Base-by-base conservation (phyloP, 2,329 filamentous ascomycete species). In the Microdochium nivale region DNA sequence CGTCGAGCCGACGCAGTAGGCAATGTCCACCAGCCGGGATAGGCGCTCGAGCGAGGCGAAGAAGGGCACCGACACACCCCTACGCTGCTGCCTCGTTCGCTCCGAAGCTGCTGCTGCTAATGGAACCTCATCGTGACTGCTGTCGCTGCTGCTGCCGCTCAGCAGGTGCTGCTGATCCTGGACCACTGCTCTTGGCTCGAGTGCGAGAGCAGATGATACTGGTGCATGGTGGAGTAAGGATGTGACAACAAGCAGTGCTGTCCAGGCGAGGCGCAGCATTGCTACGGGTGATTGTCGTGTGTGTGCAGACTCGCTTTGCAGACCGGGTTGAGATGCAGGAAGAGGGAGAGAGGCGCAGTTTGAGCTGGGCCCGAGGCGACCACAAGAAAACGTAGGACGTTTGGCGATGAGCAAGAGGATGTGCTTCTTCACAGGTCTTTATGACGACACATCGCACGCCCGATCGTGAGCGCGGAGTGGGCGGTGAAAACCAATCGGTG, bases 21-120 rank as follows among this genome's bases (percentile, higher is more conserved):
- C 77, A 54, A 97, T 94, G 66, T 99, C 94, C 56, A 96, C 92
- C 25, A 97, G 79, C 51, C 91, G 85, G n/a, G 92, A 83, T 51
- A 92, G 76, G 62, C 95, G 88, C 68, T 96, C 90, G 14, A 99
- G 82, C 19, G 88, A 84, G 53, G 80, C 73, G 70, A 95, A 97
- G 55, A 96, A 77, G 24, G 74, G 62, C 25, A 70, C 62, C 3
- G 87, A 84, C 52, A 94, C 55, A 65, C 58, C 64, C 40, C 23
- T 44, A 19, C 7, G 40, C 21, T 44, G n/a, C n/a, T n/a, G n/a
- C n/a, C n/a, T n/a, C n/a, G n/a, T 44, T 21, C 16, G 9, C 9
- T 4, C 40, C 21, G 40, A 19, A 7, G 21, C 40, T 21, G 40
- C 9, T 19, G n/a, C 40, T 13, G 40, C 40, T 44, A 23, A 19